Evolutionary conservation across 345 rosid genomes (phyloP).

Genomic region (Abelmoschus esculentus): DNA sequence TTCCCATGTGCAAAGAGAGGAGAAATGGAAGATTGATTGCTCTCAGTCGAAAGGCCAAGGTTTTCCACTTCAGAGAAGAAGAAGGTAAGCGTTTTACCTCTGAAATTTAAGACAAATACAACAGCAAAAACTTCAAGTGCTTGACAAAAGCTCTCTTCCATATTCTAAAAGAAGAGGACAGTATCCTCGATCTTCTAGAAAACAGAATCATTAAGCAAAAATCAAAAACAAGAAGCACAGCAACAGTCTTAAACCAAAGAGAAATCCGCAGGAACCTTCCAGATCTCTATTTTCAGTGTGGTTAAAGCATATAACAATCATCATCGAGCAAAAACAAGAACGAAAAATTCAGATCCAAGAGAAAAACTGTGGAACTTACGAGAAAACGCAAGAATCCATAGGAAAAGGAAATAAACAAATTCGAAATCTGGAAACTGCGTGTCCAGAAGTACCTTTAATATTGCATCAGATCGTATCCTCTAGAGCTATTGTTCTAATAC

Average conservation of each 20-base stretch:
- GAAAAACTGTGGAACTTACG: constrained; percentile 26
- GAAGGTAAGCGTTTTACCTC: background rate
- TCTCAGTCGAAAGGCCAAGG: constrained; percentile 51
- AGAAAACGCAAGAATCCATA: constrained; percentile 43
- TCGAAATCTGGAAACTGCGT: background rate
- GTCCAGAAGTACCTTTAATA: constrained; percentile 5
- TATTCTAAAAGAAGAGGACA: constrained; percentile 20
- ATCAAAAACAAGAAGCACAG: constrained; percentile 5
- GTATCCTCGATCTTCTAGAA: constrained; percentile 16
- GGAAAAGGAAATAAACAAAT: background rate
- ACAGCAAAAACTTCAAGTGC: constrained; percentile 4
- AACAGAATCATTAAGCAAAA: constrained; percentile 29
- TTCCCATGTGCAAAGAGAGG: too few relatives aligned
- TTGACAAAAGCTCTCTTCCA: constrained; percentile 31
- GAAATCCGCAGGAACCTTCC: background rate
- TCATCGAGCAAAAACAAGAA: constrained; percentile 36
- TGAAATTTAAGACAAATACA: constrained; percentile 17
- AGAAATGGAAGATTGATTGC: background rate
- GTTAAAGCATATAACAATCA: constrained; percentile 58
- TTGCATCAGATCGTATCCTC: constrained; percentile 3
- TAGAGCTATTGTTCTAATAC: background rate
- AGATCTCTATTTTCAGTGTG: constrained; percentile 38
- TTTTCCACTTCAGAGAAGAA: constrained; percentile 41
- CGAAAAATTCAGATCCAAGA: background rate
- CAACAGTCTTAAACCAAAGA: constrained; percentile 15